phyloP scores from a whole-genome alignment of 140 eudicot species.

The Ambrosia hybrid region DNA sequence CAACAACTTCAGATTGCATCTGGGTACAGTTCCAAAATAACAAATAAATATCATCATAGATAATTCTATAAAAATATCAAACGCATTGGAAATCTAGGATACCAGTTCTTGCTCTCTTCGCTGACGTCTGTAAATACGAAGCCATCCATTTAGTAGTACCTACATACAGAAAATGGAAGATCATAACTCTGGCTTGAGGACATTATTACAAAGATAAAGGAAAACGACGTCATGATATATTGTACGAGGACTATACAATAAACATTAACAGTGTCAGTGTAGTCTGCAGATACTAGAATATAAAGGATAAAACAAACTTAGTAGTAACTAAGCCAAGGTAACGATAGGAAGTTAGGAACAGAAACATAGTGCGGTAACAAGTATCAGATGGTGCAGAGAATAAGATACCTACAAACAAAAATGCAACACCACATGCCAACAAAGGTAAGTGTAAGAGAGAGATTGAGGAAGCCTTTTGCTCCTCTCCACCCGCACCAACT shows the following conservation, averaged over 20 bases:
- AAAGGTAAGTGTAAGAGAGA: conserved; percentile 76
- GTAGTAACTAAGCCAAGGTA: conserved; percentile 4
- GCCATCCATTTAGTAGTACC: conserved; percentile 96
- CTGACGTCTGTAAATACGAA: conserved; percentile 94
- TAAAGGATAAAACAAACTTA: neutral
- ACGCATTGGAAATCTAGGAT: conserved; percentile 13
- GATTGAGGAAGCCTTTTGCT: conserved; percentile 74
- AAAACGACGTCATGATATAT: neutral
- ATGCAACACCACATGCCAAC: conserved; percentile 76
- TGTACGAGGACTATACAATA: neutral
- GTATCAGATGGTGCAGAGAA: conserved; percentile 53
- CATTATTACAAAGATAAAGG: neutral
- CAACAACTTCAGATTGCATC: conserved; percentile 99
- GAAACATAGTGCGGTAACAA: conserved; percentile 40
- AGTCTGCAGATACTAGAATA: neutral
- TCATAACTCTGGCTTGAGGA: neutral
- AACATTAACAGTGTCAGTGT: conserved; percentile 1
- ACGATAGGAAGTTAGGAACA: conserved; percentile 10
- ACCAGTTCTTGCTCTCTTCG: conserved; percentile 96
- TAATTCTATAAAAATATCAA: neutral
- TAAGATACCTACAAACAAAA: conserved; percentile 99
- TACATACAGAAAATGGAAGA: conserved; percentile 26
- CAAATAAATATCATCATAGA: neutral
- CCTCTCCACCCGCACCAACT: conserved; percentile 99
- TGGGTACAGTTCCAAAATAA: conserved; percentile 19